phyloP scores from a whole-genome alignment of 2,329 filamentous ascomycete genomes.

The Neurospora sp. region DNA sequence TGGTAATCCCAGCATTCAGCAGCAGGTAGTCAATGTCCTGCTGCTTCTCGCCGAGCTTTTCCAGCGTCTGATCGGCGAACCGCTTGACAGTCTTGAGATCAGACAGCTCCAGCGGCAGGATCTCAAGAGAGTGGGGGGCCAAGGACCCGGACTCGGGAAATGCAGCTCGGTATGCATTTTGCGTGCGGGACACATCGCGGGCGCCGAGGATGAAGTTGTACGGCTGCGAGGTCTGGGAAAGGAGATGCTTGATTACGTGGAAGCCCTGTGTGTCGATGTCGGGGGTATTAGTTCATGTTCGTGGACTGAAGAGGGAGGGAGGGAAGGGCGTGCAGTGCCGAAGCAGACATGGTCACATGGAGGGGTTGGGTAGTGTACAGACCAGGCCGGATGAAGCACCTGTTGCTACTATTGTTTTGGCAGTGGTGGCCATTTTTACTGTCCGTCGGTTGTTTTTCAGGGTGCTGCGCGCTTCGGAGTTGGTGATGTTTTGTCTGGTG shows the following conservation, averaged over 20 bases:
- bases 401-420: constrained; percentile 41
- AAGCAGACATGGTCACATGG: not conserved
- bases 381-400: constrained; percentile 40
- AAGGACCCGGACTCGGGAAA: not conserved
- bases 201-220: constrained; percentile 41
- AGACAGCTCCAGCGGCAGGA: constrained; percentile 39
- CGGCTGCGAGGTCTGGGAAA: constrained; percentile 29
- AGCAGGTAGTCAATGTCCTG: constrained; percentile 36
- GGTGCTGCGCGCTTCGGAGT: not conserved
- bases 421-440: constrained; percentile 8
- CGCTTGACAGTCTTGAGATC: constrained; percentile 33
- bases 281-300: not conserved
- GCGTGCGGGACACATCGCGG: constrained; percentile 31
- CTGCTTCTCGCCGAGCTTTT: constrained; percentile 26
- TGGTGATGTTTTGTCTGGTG: not conserved
- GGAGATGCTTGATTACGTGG: constrained; percentile 41
- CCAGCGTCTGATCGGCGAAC: constrained; percentile 35
- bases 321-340: not conserved
- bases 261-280: constrained; percentile 31
- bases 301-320: not conserved
- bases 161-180: constrained; percentile 26
- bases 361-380: constrained; percentile 11
- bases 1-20: constrained; percentile 37
- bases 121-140: constrained; percentile 28
- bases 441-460: not conserved